phyloP scores from a whole-genome alignment of 2,329 filamentous ascomycete genomes.

The Cytospora leucostoma region DNA sequence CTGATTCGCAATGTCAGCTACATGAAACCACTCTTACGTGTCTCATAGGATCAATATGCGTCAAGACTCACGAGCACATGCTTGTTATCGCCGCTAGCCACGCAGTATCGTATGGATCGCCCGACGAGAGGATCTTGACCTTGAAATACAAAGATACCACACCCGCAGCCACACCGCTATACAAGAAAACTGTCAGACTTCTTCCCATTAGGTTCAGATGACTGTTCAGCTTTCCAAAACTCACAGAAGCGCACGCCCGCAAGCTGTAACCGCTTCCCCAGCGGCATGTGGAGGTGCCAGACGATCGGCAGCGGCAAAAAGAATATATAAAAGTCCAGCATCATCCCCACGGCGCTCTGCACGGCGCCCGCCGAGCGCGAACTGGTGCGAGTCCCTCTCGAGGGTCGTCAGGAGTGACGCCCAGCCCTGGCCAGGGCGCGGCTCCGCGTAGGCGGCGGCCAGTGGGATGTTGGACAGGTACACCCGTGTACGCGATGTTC shows the following conservation, averaged over 20 bases:
- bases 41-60: not conserved
- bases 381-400: not conserved
- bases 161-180: constrained; percentile 1
- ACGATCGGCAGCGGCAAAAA: not conserved
- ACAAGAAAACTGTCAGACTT: not conserved
- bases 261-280: not conserved
- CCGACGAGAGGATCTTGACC: not conserved
- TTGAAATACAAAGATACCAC: constrained; percentile 1
- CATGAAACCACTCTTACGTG: not conserved
- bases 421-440: not conserved
- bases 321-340: constrained; percentile 4
- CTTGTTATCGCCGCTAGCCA: not conserved
- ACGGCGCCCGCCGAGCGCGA: too few species aligned
- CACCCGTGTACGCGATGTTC: too few species aligned
- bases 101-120: not conserved
- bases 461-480: constrained; percentile 1
- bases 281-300: not conserved
- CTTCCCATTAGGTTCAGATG: not conserved
- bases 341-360: not conserved
- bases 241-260: constrained; percentile 2
- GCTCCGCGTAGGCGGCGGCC: not conserved
- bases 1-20: not conserved
- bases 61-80: constrained; percentile 3
- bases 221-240: not conserved
- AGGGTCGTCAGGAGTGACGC: not conserved